Evolutionary conservation across 768 basidiomycete genomes (phyloP), one percentile per base, ranked within the genome.

Genomic region (Mycena crocata): DNA sequence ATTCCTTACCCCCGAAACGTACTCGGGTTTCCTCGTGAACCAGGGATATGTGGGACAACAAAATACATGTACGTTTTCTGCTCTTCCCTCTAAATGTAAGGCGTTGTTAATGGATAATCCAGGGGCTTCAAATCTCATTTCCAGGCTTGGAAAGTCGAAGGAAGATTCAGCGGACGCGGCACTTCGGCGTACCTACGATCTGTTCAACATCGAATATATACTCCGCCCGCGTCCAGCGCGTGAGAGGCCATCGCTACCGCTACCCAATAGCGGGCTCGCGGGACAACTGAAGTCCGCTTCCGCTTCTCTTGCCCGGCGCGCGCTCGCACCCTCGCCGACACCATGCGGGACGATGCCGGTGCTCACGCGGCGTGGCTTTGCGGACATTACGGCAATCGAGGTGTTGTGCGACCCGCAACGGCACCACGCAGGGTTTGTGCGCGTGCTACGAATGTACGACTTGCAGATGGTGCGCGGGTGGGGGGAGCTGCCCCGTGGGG

Each of bases 1-100:
- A 21, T 56, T 37, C 34, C 61, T 71, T 31, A 35, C 59, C 15
- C 70, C 70, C 6, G 70, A 71, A 31, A 42, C 61, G 0, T 71
- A 69, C 55, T 69, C 68, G 2, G 37, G 64, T 15, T 69, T 71
- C 35, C 60, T 71, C 28, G 57, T 62, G 23, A 62, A 69, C 42
- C 57, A 66, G 34, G 64, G 64, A 17, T 71, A 69, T 31, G 45
- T 63, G 15, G 42, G 57, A 8, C 44, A 54, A 13, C 46, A 69
- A 21, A 69, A 71, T 32, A 54, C 37, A 19, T 71, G 70, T 66
- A 31, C 35, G 67, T 60, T 5, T 5, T 5, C 2, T 34, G 5
- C 7, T 6, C 17, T 3, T 30, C 44, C 17, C n/a, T 10, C 23
- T 15, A 44, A 13, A 15, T 21, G 51, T n/a, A n/a, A n/a, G n/a